Conservation (phyloP, 768 basidiomycete species). For the Lactarius pseudohatsudake region DNA sequence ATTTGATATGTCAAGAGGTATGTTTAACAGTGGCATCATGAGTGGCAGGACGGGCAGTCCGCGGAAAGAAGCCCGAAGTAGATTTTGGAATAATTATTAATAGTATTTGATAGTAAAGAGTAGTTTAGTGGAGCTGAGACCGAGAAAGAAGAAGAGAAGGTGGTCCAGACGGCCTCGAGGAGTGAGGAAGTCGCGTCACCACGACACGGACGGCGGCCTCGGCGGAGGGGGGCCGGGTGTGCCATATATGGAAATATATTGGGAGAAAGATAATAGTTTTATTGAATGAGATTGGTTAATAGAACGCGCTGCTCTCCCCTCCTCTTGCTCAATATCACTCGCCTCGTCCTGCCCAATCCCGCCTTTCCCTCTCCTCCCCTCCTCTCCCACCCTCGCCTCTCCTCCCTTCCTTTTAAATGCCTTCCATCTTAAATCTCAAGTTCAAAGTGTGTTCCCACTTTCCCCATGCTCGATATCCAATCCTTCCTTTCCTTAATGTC, state of each 20-base stretch:
- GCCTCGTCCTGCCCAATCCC: not conserved
- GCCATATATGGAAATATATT: not conserved
- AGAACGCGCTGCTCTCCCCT: not conserved
- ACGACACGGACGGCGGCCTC: slow-evolving; percentile 1
- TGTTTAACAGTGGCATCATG: not conserved
- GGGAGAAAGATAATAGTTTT: not conserved
- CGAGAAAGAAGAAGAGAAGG: not conserved
- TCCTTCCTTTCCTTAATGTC: slow-evolving; percentile 28
- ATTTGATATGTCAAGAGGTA: slow-evolving; percentile 19
- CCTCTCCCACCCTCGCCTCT: not conserved
- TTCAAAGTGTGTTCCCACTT: slow-evolving; percentile 57
- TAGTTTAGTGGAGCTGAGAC: slow-evolving; percentile 4
- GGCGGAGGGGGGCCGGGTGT: slow-evolving; percentile 1
- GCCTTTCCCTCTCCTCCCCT: not conserved
- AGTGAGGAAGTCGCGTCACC: slow-evolving; percentile 9
- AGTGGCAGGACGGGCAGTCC: slow-evolving; percentile 13
- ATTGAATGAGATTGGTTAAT: not conserved
- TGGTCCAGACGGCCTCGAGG: slow-evolving; percentile 21
- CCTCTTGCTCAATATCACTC: not conserved
- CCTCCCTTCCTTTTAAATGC: slow-evolving; percentile 49
- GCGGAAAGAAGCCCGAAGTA: slow-evolving; percentile 18
- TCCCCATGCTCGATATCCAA: slow-evolving; percentile 24
- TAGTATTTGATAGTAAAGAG: not conserved
- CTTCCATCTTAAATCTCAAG: slow-evolving; percentile 83
- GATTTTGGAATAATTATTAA: slow-evolving; percentile 2